phyloP scores from a whole-genome alignment of 2,329 filamentous ascomycete species.

The Venturia pyrina region DNA sequence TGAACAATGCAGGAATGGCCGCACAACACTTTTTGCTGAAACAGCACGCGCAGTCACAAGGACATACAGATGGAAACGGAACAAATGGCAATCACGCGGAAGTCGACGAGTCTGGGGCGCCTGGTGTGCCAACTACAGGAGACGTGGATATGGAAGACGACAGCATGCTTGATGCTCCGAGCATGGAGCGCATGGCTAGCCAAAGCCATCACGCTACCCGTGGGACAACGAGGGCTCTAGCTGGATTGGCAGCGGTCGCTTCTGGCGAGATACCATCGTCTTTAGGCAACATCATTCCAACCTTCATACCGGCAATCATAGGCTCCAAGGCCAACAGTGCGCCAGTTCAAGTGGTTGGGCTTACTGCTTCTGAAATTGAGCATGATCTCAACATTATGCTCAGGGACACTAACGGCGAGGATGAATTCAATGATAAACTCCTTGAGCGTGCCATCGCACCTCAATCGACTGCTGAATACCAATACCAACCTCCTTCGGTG shows the following conservation, averaged over 20 bases:
- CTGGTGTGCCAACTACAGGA: neutral
- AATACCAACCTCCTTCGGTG: slow-evolving; percentile 25
- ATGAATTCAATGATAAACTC: slow-evolving; percentile 29
- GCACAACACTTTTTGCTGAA: slow-evolving; percentile 49
- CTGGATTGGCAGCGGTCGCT: slow-evolving; percentile 41
- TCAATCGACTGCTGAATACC: slow-evolving; percentile 24
- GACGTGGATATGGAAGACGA: slow-evolving; percentile 19
- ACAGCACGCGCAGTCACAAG: slow-evolving; percentile 21
- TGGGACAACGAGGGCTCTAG: slow-evolving; percentile 43
- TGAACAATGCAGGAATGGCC: slow-evolving; percentile 50
- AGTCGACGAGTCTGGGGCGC: neutral
- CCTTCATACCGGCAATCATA: slow-evolving; percentile 30
- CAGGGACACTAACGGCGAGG: slow-evolving; percentile 26
- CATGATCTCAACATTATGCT: slow-evolving; percentile 40
- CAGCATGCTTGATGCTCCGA: slow-evolving; percentile 34
- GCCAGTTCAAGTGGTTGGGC: slow-evolving; percentile 35
- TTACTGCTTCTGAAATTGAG: slow-evolving; percentile 34
- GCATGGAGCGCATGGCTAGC: slow-evolving; percentile 52
- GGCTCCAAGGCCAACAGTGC: slow-evolving; percentile 38
- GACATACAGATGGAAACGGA: slow-evolving; percentile 19
- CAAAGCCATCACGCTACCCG: slow-evolving; percentile 46
- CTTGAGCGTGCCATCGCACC: slow-evolving; percentile 26
- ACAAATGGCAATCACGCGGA: slow-evolving; percentile 18
- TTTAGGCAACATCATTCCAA: slow-evolving; percentile 24
- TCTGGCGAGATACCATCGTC: slow-evolving; percentile 19